phyloP scores from a whole-genome alignment of 345 rosid genomes.

The Geranium brycei region DNA sequence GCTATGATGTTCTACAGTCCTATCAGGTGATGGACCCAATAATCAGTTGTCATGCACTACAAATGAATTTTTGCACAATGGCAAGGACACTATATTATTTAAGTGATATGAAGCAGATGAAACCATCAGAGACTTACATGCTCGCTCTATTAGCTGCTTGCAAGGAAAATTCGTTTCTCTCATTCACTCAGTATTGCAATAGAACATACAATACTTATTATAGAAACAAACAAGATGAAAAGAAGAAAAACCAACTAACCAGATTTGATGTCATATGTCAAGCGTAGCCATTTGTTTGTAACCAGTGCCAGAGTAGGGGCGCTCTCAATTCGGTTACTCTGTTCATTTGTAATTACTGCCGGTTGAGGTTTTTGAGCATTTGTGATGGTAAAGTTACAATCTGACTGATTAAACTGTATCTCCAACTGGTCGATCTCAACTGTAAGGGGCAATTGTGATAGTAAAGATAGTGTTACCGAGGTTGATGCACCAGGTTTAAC shows the following conservation, averaged over 20 bases:
- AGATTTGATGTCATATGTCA: conserved; percentile 61
- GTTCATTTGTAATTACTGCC: conserved; percentile 22
- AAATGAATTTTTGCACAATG: too few species aligned
- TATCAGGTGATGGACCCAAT: too few species aligned
- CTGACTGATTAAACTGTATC: conserved; percentile 74
- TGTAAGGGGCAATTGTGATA: conserved; percentile 65
- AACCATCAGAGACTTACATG: too few species aligned
- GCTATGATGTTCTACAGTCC: not conserved
- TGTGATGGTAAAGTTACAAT: conserved; percentile 57
- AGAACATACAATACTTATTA: too few species aligned
- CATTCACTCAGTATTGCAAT: too few species aligned
- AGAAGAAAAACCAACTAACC: conserved; percentile 26
- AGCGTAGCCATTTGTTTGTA: conserved; percentile 75
- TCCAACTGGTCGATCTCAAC: conserved; percentile 69
- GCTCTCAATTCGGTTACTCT: conserved; percentile 38
- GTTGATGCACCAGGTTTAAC: conserved; percentile 60
- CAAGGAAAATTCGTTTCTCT: too few species aligned
- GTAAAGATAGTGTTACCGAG: conserved; percentile 57
- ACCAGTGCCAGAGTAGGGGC: conserved; percentile 52
- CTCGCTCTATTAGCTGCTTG: too few species aligned
- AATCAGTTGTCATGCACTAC: too few species aligned
- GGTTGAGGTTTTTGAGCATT: conserved; percentile 42
- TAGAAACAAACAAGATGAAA: not conserved
- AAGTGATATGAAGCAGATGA: too few species aligned
- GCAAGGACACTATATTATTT: too few species aligned